Evolutionary conservation across 2,329 filamentous ascomycete species (phyloP).

Genomic region (Tetracladium maxilliforme): DNA sequence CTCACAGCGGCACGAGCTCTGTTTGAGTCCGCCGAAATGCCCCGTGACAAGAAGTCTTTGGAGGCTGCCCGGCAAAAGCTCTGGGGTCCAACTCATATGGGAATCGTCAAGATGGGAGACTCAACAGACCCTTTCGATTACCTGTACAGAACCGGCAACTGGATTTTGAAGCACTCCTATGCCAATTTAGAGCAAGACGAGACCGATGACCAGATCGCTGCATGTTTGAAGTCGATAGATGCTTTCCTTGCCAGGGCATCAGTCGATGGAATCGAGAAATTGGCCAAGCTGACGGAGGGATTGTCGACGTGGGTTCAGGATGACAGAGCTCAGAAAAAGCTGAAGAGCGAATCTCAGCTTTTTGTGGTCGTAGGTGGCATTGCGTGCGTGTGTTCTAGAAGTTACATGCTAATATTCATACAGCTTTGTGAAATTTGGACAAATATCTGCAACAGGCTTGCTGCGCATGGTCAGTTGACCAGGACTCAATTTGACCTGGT

Average conservation of each 20-base stretch:
- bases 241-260: slow-evolving; percentile 41
- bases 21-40: slow-evolving; percentile 27
- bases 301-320: no score
- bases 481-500: slow-evolving; percentile 33
- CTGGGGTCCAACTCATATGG: slow-evolving; percentile 39
- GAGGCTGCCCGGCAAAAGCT: slow-evolving; percentile 51
- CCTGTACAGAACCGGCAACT: slow-evolving; percentile 45
- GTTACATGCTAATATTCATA: slow-evolving; percentile 10
- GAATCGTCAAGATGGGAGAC: slow-evolving; percentile 20
- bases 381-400: slow-evolving; percentile 5
- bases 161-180: slow-evolving; percentile 41
- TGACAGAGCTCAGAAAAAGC: slow-evolving; percentile 22
- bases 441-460: slow-evolving; percentile 24
- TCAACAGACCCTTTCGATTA: slow-evolving; percentile 48
- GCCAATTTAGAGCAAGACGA: slow-evolving; percentile 21
- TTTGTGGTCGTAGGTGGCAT: slow-evolving; percentile 29
- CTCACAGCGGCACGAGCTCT: slow-evolving; percentile 12
- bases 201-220: slow-evolving; percentile 18
- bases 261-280: no score
- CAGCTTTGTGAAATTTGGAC: slow-evolving; percentile 36
- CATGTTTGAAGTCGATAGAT: slow-evolving; percentile 37
- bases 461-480: slow-evolving; percentile 17
- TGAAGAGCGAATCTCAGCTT: slow-evolving; percentile 24
- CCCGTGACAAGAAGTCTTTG: slow-evolving; percentile 44
- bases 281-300: no score